These are phyloP conservation scores for Solanum stenotomum DNA, from an alignment of 257 asterid genomes.

Conservation along the genomic window DNA sequence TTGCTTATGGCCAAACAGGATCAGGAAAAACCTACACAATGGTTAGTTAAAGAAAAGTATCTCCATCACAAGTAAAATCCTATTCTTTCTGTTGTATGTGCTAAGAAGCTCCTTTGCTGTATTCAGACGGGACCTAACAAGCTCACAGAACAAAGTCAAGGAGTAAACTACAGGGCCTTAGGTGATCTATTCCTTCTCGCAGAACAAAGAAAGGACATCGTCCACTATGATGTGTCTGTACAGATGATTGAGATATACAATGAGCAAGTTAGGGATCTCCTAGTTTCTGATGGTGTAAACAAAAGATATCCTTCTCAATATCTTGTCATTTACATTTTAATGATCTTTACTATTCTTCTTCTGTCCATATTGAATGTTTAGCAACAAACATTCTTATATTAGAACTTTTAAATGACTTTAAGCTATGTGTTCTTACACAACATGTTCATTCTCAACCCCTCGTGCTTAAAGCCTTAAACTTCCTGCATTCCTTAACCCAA, in stretches of 20 bases:
- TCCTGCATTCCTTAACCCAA: slow-evolving; percentile 37
- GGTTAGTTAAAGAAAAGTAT: slow-evolving; percentile 32
- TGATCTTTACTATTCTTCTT: background rate
- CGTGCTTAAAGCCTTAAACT: background rate
- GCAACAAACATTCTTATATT: background rate
- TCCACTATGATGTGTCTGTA: slow-evolving; percentile 73
- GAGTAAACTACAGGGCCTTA: slow-evolving; percentile 92
- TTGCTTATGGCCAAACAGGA: slow-evolving; percentile 99
- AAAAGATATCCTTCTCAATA: slow-evolving; percentile 79
- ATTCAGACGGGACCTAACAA: slow-evolving; percentile 82
- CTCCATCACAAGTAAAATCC: background rate
- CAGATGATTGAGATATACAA: slow-evolving; percentile 98
- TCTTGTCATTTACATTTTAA: background rate
- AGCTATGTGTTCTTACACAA: background rate
- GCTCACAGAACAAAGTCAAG: slow-evolving; percentile 65
- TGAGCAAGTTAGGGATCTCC: slow-evolving; percentile 96
- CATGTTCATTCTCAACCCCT: background rate
- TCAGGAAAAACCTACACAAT: slow-evolving; percentile 95
- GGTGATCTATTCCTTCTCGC: slow-evolving; percentile 74
- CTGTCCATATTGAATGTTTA: background rate
- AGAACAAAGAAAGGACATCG: slow-evolving; percentile 69
- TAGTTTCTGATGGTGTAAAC: slow-evolving; percentile 55
- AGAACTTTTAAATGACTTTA: background rate
- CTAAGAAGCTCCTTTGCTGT: slow-evolving; percentile 10
- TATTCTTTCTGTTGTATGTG: background rate